Evolutionary conservation across 306 rosid genomes (phyloP).

Genomic region (Heteromeles arbutifolia): DNA sequence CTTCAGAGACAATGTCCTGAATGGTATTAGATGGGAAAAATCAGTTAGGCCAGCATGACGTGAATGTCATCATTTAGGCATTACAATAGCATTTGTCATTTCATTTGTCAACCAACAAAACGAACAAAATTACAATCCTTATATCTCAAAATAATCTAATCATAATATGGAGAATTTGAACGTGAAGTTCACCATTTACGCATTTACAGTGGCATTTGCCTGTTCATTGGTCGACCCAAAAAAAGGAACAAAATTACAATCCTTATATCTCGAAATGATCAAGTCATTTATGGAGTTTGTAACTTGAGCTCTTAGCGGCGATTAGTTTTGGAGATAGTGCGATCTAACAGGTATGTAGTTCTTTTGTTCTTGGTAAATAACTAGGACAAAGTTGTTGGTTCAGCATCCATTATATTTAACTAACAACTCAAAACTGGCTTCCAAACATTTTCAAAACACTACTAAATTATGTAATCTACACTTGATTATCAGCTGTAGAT

Average conservation of each 20-base stretch:
- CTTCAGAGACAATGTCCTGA: slow-evolving; percentile 14
- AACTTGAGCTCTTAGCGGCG: not conserved
- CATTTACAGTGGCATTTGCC: not conserved
- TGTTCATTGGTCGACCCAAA: not conserved
- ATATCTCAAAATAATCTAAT: not conserved
- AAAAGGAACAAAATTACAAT: not conserved
- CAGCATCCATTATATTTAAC: not conserved
- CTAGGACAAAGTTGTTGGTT: not conserved
- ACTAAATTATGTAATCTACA: not conserved
- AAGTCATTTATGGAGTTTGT: not conserved
- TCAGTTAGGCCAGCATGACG: not conserved
- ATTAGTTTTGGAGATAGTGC: not conserved
- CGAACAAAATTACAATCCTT: not conserved
- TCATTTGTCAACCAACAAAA: not conserved
- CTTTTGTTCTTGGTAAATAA: not conserved
- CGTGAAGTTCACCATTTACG: not conserved
- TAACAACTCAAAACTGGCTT: not conserved
- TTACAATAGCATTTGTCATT: not conserved
- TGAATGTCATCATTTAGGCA: not conserved
- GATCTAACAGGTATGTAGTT: not conserved
- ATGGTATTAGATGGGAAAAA: slow-evolving; percentile 2
- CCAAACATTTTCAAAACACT: not conserved
- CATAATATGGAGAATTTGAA: not conserved
- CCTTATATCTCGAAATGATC: not conserved
- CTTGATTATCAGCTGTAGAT: not conserved